Conservation (phyloP, 176 grass and related monocot genomes). For the Eremochloa ophiuroides region DNA sequence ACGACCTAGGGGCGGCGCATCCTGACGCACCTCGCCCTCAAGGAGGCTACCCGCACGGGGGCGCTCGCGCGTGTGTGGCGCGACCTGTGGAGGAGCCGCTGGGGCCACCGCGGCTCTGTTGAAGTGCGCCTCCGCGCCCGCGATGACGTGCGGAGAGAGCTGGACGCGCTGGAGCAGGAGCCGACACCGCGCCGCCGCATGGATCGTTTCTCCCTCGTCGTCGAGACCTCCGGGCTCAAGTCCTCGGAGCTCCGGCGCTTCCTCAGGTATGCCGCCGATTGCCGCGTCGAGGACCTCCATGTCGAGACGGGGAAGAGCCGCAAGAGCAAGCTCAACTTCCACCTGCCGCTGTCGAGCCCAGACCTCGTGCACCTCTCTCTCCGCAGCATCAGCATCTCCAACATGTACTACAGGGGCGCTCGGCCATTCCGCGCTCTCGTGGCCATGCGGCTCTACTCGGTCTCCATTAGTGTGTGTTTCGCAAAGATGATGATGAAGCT, state of each 20-base stretch:
- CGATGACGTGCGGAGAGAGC: too few relatives aligned
- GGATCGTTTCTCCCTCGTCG: constrained; percentile 35
- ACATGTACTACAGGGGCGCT: background rate
- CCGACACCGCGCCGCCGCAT: constrained; percentile 14
- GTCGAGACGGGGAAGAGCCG: background rate
- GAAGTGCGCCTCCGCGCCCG: constrained; percentile 5
- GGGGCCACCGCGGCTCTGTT: constrained; percentile 5
- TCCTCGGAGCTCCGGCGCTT: constrained; percentile 14
- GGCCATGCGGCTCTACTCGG: background rate
- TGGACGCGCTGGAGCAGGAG: background rate
- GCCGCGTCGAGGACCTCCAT: constrained; percentile 44
- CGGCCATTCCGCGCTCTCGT: background rate
- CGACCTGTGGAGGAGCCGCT: constrained; percentile 44
- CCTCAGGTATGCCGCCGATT: constrained; percentile 22
- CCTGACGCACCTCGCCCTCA: constrained; percentile 43
- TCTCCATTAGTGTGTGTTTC: too few relatives aligned
- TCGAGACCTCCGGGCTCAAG: constrained; percentile 5
- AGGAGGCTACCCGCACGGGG: constrained; percentile 42
- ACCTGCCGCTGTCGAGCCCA: constrained; percentile 20
- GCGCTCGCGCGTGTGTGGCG: constrained; percentile 40
- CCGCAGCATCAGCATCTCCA: background rate
- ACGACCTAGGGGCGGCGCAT: constrained; percentile 42
- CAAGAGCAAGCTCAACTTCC: background rate
- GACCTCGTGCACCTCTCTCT: background rate
- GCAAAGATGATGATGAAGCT: too few relatives aligned